phyloP scores from a whole-genome alignment of 2,329 filamentous ascomycete genomes.

The Graphilbum sp. region DNA sequence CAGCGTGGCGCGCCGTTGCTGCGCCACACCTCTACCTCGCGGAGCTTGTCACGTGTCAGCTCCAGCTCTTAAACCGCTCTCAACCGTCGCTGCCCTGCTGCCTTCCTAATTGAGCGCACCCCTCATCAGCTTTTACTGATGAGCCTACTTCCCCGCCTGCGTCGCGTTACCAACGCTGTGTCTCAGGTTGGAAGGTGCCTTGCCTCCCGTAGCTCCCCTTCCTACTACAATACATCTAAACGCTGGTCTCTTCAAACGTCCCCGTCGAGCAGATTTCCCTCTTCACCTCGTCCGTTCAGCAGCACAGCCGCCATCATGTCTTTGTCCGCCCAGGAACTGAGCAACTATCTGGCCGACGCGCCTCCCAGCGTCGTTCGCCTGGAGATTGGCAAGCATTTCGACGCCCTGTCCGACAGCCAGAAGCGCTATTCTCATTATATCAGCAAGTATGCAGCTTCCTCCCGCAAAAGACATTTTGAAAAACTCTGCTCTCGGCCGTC shows the following conservation, averaged over 20 bases:
- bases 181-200: neutral
- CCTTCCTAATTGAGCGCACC: neutral
- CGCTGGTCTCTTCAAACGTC: neutral
- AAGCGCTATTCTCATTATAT: constrained; percentile 88
- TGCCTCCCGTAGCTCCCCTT: neutral
- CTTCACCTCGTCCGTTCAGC: constrained; percentile 1
- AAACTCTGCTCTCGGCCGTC: neutral
- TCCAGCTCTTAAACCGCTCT: neutral
- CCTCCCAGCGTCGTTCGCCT: constrained; percentile 79
- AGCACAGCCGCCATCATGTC: constrained; percentile 14
- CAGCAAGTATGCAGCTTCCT: constrained; percentile 42
- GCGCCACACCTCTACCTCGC: too few species aligned
- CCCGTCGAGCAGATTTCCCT: neutral
- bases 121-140: neutral
- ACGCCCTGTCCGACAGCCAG: constrained; percentile 55
- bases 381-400: constrained; percentile 86
- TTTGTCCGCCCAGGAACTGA: constrained; percentile 44
- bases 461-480: neutral
- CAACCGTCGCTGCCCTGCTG: neutral
- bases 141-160: neutral
- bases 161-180: neutral
- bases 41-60: neutral
- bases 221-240: neutral
- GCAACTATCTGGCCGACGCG: constrained; percentile 77
- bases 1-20: too few species aligned